Evolutionary conservation across 495 filamentous ascomycete genomes (phyloP).

Genomic region (Filosporella fistucella): DNA sequence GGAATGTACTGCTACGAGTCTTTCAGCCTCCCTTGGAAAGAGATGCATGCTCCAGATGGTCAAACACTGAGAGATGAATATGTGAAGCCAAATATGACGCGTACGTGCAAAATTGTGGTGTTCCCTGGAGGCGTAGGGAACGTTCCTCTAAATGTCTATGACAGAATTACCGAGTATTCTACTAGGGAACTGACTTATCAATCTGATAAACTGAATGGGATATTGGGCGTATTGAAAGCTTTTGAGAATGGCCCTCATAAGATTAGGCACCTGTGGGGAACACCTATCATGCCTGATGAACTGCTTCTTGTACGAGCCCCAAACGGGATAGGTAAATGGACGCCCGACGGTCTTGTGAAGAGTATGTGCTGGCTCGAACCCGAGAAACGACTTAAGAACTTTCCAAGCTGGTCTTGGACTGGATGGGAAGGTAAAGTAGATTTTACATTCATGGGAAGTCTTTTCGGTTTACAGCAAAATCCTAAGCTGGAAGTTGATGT

Average conservation of each 20-base stretch:
- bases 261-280: background rate
- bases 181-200: background rate
- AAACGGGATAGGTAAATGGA: no score
- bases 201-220: background rate
- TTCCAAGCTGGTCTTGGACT: slow-evolving; percentile 2
- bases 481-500: background rate
- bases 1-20: background rate
- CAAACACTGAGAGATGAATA: background rate
- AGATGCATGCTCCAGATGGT: background rate
- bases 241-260: background rate
- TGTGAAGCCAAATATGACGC: background rate
- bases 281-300: background rate
- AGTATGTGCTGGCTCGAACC: background rate
- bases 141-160: background rate
- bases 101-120: background rate
- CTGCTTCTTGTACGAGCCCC: background rate
- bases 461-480: background rate
- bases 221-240: background rate
- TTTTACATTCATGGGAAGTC: background rate
- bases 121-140: background rate
- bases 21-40: background rate
- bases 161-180: background rate
- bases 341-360: no score
- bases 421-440: background rate
- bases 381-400: background rate